Evolutionary conservation across 2,329 filamentous ascomycete genomes (phyloP), one percentile per base, ranked within the genome.

Genomic region (Aspergillus fructus): DNA sequence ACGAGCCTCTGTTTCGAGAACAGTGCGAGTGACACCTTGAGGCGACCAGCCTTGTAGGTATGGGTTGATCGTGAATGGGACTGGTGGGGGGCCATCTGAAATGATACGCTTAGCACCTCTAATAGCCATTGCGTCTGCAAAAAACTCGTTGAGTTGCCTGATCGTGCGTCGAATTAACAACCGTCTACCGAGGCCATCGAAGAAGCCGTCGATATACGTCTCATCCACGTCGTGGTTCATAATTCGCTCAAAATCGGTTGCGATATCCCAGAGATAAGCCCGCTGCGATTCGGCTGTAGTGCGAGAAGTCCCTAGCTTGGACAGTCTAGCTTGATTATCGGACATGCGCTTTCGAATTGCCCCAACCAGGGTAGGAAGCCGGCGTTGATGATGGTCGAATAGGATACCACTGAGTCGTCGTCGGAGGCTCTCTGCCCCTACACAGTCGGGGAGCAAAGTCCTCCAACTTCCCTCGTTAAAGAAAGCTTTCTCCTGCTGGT

Each of bases 161-260:
- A 73, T 58, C 3, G 66, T 37, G 1, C 70, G 66, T 2, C 73
- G 64, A 1, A 75, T 64, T 5, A 68, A 67, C 21, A 30, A 66
- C 34, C 21, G 21, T 12, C 27, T 23, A 2, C 55, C 40, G 1
- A 63, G 24, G 0, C 42, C 54, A 3, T 73, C 71, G 43, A 80
- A 80, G 58, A 79, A 80, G 0, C 68, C 56, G 56, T 79, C 71
- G 0, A 33, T 52, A 51, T 80, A 80, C 21, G 68, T 68, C 0
- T 78, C 79, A 8, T 30, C 27, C 3, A 30, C 27, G 2, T 9
- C 27, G 8, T 30, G 27, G 27, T 30, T 30, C 9, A 9, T 9
- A 11, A 30, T 30, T 1, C 27, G 49, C 74, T 71, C n/a, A 79
- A 54, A 0, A 74, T 76, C 64, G 19, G 68, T 69, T 48, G 75